Evolutionary conservation across 768 basidiomycete genomes (phyloP).

Genomic region (Termitomyces sp.): DNA sequence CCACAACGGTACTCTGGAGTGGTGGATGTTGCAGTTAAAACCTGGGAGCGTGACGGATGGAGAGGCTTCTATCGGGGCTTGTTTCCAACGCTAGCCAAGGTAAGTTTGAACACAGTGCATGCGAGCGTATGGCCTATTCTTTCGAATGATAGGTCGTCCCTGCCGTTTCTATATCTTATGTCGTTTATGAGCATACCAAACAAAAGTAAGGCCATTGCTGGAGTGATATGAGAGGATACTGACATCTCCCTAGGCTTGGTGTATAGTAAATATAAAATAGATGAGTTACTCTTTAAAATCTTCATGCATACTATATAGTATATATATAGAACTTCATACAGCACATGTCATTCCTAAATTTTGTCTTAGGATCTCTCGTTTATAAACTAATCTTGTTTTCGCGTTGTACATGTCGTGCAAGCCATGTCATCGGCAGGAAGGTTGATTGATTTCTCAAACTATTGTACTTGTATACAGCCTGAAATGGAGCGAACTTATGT

Average conservation of each 20-base stretch:
- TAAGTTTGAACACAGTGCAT: conserved; percentile 18
- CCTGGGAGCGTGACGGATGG: conserved; percentile 84
- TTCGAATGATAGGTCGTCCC: conserved; percentile 69
- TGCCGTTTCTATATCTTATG: conserved; percentile 94
- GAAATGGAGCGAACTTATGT: conserved; percentile 4
- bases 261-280: conserved; percentile 38
- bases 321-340: conserved; percentile 7
- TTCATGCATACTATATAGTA: not conserved
- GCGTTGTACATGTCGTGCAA: not conserved
- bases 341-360: conserved; percentile 5
- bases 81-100: conserved; percentile 90
- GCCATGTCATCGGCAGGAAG: not conserved
- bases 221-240: not conserved
- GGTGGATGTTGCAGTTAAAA: conserved; percentile 75
- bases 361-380: not conserved
- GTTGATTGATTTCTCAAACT: conserved; percentile 10
- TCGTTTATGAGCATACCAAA: conserved; percentile 88
- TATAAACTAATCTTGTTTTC: not conserved
- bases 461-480: conserved; percentile 11
- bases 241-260: conserved; percentile 41
- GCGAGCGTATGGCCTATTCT: not conserved
- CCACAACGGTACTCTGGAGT: conserved; percentile 89
- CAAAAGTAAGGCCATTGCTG: conserved; percentile 46
- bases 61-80: conserved; percentile 91
- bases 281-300: conserved; percentile 7